A percentile compares a stretch with the other conserved stretches of the same genome.
phyloP scores from a whole-genome alignment of 331 rosid genomes.

The Malus hybrid region DNA sequence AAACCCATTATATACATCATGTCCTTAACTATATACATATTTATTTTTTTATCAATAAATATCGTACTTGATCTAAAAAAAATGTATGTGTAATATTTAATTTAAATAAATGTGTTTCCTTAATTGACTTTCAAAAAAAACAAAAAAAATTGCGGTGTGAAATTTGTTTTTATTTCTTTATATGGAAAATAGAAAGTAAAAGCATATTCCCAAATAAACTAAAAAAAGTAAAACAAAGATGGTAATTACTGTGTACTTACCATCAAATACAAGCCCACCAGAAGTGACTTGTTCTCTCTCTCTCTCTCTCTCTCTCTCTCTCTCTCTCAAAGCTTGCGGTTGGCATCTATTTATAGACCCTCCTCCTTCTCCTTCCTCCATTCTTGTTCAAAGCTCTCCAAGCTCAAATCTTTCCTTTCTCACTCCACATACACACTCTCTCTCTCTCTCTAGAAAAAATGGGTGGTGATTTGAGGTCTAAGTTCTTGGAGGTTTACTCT shows the following conservation, averaged over 20 bases:
- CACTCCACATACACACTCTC: neutral
- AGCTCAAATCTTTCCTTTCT: neutral
- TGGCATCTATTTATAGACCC: neutral
- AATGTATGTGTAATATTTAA: too few species aligned
- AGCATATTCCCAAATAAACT: neutral
- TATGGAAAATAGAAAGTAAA: neutral
- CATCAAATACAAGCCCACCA: neutral
- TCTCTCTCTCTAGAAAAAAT: constrained; percentile 2
- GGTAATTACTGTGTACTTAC: too few species aligned
- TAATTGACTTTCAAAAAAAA: too few species aligned
- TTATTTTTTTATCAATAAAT: too few species aligned
- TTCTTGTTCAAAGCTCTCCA: too few species aligned
- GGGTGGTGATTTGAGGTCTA: constrained; percentile 25
- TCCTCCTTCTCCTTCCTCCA: neutral
- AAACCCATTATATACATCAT: rapidly evolving
- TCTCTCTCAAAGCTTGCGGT: neutral
- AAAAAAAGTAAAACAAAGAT: neutral
- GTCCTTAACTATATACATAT: too few species aligned
- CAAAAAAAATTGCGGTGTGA: too few species aligned
- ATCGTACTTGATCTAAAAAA: too few species aligned
- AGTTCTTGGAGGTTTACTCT: constrained; percentile 40
- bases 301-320: too few species aligned
- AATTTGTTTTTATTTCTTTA: too few species aligned
- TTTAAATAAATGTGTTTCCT: too few species aligned
- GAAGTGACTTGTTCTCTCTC: neutral